A percentile compares a stretch with the other conserved stretches of the same genome.
Conservation (phyloP, 257 asterid species). For the Solanum pennellii region DNA sequence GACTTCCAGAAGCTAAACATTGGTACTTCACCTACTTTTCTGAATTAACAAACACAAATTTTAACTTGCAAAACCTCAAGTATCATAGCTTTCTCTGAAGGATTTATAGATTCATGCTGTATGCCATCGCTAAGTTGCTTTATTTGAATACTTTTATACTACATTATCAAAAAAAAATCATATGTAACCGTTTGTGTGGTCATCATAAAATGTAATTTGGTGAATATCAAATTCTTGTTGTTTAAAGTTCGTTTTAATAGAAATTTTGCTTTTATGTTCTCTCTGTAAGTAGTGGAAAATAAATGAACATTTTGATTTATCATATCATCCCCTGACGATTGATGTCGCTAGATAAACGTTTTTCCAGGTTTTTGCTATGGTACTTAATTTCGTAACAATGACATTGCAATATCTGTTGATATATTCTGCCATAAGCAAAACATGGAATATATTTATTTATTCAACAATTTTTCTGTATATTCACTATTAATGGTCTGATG, state of each 20-base stretch:
- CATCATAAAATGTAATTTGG: background rate
- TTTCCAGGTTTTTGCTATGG: background rate
- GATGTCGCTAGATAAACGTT: background rate
- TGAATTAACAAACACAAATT: background rate
- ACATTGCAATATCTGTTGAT: background rate
- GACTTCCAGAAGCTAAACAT: background rate
- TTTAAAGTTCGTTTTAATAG: background rate
- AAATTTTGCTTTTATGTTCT: background rate
- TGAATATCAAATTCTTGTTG: background rate
- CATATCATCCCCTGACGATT: background rate
- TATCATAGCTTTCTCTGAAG: background rate
- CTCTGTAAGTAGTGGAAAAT: background rate
- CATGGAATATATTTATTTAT: background rate
- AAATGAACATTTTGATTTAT: background rate
- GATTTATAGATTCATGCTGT: background rate
- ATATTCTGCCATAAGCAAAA: background rate
- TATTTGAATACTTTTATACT: background rate
- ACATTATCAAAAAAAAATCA: background rate
- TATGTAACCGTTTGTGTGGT: background rate
- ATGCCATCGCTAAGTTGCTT: background rate
- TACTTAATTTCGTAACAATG: background rate
- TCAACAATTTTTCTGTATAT: background rate
- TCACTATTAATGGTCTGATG: background rate
- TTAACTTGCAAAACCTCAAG: background rate
- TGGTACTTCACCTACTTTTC: background rate